Base-by-base conservation (phyloP, 1,284 basidiomycete species). In the Puccinia horiana region DNA sequence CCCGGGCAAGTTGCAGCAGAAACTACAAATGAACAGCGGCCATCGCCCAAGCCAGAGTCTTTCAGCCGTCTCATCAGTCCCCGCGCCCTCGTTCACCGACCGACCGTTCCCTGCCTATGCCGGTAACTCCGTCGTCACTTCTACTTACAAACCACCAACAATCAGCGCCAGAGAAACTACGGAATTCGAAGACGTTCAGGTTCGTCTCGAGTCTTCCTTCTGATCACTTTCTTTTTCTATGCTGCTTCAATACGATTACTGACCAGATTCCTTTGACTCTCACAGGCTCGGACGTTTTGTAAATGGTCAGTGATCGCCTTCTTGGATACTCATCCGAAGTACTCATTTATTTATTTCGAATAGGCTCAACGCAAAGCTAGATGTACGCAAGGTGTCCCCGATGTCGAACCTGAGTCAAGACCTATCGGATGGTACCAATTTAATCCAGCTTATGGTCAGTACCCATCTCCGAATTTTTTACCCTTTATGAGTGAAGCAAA, bases 301-400 rank as follows among this genome's bases (percentile, higher is more conserved):
- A 94, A 94, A 91, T 95, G 93, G 93, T 93, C 2, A 20, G 72
- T 81, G 75, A 83, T 81, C 23, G 12, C 47, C 42, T 37, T n/a
- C 12, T 49, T 37, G 35, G 16, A 1, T 40, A 20, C 61, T 18
- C 49, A 26, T 14, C 26, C 26, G 6, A 54, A 26, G n/a, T 74
- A 40, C 18, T 32, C 49, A 79, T 23, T 0, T 40, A 40, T 35
- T 49, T 35, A 11, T 32, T 58, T n/a, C 16, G 35, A 23, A n/a
- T 63, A 90, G 96, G 96, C 90, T 99, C 83, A 99, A 99, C 86
- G 95, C 95, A 9, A 96, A 96, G 87, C 90, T 99, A 49, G 94
- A 97, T 86, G 89, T 91, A 4, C 90, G 93, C 85, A 92, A 92
- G 83, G 91, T 96, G 85, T 92, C 93, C 29, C 91, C 94, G n/a